These are phyloP conservation scores for Cryphonectria nitschkei DNA, from an alignment of 2,329 filamentous ascomycete genomes.

Conservation along the genomic window DNA sequence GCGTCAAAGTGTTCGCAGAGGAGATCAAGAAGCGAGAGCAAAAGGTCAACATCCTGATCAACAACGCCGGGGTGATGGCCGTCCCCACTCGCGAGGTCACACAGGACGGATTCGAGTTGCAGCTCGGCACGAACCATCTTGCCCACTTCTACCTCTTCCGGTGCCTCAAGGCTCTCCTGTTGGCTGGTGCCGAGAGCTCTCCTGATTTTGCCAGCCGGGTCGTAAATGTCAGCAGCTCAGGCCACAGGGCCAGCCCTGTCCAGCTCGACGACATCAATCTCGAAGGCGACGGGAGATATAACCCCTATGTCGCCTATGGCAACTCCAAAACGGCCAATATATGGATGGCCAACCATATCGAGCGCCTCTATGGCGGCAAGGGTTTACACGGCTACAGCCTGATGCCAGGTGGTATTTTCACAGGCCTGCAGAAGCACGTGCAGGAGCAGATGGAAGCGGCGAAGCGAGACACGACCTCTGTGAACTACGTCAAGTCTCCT, in stretches of 20 bases:
- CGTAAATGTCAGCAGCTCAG: conserved; percentile 47
- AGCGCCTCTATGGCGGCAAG: conserved; percentile 45
- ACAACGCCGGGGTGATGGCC: conserved; percentile 51
- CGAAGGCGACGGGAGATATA: conserved; percentile 38
- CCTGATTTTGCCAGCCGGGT: conserved; percentile 46
- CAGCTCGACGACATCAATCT: conserved; percentile 47
- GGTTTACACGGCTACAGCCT: conserved; percentile 47
- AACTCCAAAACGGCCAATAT: conserved; percentile 51
- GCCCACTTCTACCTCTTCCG: conserved; percentile 57
- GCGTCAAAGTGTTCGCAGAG: conserved; percentile 39
- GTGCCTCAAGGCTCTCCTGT: conserved; percentile 48
- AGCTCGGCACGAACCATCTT: conserved; percentile 57
- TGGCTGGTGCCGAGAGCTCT: conserved; percentile 42
- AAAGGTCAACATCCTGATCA: conserved; percentile 41
- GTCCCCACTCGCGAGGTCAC: conserved; percentile 39
- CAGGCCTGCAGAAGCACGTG: conserved; percentile 36
- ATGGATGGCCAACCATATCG: conserved; percentile 51
- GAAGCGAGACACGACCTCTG: conserved; percentile 26
- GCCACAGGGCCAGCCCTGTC: conserved; percentile 41
- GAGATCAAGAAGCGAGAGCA: conserved; percentile 35
- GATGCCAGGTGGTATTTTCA: conserved; percentile 49
- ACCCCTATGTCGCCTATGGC: conserved; percentile 43
- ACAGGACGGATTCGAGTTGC: conserved; percentile 51
- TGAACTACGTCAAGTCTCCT: conserved; percentile 37
- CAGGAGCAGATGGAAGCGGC: conserved; percentile 27